These are phyloP conservation scores for Aureobasidium namibiae DNA, from an alignment of 2,329 filamentous ascomycete genomes.

Conservation along the genomic window DNA sequence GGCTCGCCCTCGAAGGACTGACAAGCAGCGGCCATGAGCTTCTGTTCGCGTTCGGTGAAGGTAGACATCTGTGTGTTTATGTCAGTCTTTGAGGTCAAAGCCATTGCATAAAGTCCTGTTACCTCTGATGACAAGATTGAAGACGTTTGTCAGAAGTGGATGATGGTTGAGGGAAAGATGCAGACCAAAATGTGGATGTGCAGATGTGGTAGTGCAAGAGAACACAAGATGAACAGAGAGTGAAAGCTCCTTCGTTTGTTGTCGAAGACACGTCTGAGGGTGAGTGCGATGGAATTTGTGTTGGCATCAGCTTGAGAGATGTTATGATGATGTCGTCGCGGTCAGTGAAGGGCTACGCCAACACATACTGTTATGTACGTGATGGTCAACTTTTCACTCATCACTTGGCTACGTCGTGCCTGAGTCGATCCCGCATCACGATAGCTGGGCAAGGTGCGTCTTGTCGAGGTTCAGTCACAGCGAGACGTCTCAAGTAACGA, in stretches of 20 bases:
- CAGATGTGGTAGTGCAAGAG: background rate
- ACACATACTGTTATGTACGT: too few relatives aligned
- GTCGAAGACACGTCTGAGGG: background rate
- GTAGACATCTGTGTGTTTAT: background rate
- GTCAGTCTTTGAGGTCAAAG: background rate
- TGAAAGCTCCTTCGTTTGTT: background rate
- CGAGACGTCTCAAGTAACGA: too few relatives aligned
- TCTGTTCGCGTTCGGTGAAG: conserved; percentile 21
- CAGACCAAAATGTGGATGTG: background rate
- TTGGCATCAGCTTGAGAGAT: background rate
- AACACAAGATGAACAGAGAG: background rate
- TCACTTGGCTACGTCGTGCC: too few relatives aligned
- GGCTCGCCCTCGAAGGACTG: conserved; percentile 23
- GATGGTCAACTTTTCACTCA: too few relatives aligned
- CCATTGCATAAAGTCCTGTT: background rate
- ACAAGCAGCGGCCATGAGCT: conserved; percentile 21
- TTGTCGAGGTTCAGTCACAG: too few relatives aligned
- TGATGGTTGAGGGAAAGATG: background rate
- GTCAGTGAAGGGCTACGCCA: too few relatives aligned
- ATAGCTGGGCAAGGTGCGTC: too few relatives aligned
- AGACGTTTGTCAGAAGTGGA: background rate
- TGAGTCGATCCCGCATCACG: too few relatives aligned
- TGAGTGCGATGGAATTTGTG: background rate
- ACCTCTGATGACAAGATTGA: background rate
- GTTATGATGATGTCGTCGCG: background rate